phyloP scores from a whole-genome alignment of 805 yeast species.

The Pichia nanzhaoensis region DNA sequence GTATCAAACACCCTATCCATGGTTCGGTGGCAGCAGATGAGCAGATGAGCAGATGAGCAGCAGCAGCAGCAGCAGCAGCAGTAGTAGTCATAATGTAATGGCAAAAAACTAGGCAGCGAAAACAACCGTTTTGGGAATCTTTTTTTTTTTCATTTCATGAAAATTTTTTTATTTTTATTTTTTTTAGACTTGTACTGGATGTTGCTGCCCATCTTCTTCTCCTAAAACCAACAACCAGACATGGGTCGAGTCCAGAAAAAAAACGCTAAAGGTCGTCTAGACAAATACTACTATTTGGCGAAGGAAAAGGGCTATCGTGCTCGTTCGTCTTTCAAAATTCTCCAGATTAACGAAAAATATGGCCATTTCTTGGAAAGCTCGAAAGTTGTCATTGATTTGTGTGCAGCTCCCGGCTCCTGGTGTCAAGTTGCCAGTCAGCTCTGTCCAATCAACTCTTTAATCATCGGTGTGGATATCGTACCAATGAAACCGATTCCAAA shows the following conservation, averaged over 20 bases:
- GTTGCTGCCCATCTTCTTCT: not conserved
- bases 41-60: too few relatives aligned
- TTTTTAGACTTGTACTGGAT: not conserved
- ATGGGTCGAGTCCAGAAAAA: slow-evolving; percentile 83
- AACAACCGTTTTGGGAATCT: slow-evolving; percentile 2
- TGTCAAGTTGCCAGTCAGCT: slow-evolving; percentile 95
- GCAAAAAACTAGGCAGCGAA: not conserved
- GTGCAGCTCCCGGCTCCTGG: slow-evolving; percentile 99
- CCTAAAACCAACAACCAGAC: not conserved
- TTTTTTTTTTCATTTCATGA: not conserved
- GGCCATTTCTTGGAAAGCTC: slow-evolving; percentile 93
- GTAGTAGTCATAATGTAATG: too few relatives aligned
- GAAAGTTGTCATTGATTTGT: slow-evolving; percentile 91
- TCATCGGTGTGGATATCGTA: slow-evolving; percentile 97
- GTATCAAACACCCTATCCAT: slow-evolving; percentile 1
- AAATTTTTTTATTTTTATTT: slow-evolving; percentile 1
- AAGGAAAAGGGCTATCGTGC: slow-evolving; percentile 98
- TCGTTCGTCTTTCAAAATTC: slow-evolving; percentile 93
- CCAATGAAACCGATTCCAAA: slow-evolving; percentile 97
- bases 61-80: too few relatives aligned
- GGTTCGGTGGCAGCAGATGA: not conserved
- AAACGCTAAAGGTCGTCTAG: slow-evolving; percentile 97
- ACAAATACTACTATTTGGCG: slow-evolving; percentile 91
- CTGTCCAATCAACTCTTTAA: slow-evolving; percentile 88
- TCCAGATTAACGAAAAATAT: slow-evolving; percentile 93